Evolutionary conservation across 257 asterid species (phyloP).

Genomic region (Euphrasia confusa): DNA sequence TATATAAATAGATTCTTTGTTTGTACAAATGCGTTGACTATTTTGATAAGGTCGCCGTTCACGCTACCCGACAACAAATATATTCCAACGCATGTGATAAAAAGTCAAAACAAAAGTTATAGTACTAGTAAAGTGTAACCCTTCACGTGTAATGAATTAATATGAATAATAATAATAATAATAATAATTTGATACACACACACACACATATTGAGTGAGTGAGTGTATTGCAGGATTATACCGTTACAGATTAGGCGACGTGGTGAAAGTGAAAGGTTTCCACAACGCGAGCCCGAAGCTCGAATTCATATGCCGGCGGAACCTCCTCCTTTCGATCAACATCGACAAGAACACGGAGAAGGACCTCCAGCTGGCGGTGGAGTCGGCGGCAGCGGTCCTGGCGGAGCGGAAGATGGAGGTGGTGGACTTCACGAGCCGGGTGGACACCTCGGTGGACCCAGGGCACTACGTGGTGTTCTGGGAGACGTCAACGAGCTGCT

Average conservation of each 20-base stretch:
- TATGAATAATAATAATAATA: no score
- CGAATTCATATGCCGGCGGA: constrained; percentile 75
- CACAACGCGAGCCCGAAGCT: constrained; percentile 86
- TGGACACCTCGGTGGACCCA: constrained; percentile 50
- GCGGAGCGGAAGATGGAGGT: constrained; percentile 63
- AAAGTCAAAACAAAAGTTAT: not conserved
- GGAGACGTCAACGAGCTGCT: constrained; percentile 44
- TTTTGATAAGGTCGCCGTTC: not conserved
- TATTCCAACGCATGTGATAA: not conserved
- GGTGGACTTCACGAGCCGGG: constrained; percentile 83
- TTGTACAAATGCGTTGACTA: not conserved
- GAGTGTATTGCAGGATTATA: constrained; percentile 77
- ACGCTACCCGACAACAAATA: no score
- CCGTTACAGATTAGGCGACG: constrained; percentile 81
- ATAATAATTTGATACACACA: not conserved
- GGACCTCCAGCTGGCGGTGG: constrained; percentile 80
- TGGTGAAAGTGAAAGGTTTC: constrained; percentile 79
- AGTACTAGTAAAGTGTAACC: not conserved
- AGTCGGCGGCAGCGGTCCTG: constrained; percentile 54
- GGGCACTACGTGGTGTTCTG: constrained; percentile 79
- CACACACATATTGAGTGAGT: no score
- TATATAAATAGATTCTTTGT: no score
- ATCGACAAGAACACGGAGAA: constrained; percentile 95
- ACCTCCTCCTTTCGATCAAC: constrained; percentile 76
- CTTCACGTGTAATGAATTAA: not conserved